Base-by-base conservation (phyloP, 2,329 filamentous ascomycete species). In the Canariomyces notabilis region DNA sequence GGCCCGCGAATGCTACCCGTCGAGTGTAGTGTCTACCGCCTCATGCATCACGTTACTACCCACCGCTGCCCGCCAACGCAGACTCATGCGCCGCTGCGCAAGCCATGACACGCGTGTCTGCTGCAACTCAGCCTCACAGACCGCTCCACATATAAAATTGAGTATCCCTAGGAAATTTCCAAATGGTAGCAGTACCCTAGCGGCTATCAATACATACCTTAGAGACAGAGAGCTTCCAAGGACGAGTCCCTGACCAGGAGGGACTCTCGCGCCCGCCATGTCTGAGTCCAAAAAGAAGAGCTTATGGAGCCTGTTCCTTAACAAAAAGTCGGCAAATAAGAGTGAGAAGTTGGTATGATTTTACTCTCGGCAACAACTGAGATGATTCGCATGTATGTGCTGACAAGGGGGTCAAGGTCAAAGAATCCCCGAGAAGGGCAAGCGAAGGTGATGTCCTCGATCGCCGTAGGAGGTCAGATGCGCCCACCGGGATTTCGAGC, bases 241-340 rank as follows among this genome's bases (percentile, higher is more conserved):
- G 23, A 16, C 35, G 15, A 46, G 37, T 29, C 26, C 26, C 26
- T 15, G 42, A 38, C 15, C 21, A 44, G 18, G 29, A 35, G n/a
- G n/a, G n/a, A n/a, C n/a, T n/a, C n/a, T n/a, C n/a, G n/a, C n/a
- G n/a, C n/a, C 26, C 26, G 7, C 26, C 26, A 54, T 58, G 44
- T 60, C 57, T 20, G 61, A 57, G 31, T 43, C 53, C 22, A 64
- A 55, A 42, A 71, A 71, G 62, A 72, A 68, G 55, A 64, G 69
- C 39, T 72, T 77, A 50, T 73, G 69, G 70, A 65, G 67, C 49
- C 62, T 80, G 45, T 68, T 80, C 54, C 71, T 75, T 52, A 71
- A 65, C 50, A 68, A 68, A 50, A 75, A 70, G 60, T 64, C 66
- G 43, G 64, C 69, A 18, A 64, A 61, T 44, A 63, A 64, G 49